phyloP scores from a whole-genome alignment of 805 yeast species.

The Wickerhamiella spandovensis region DNA sequence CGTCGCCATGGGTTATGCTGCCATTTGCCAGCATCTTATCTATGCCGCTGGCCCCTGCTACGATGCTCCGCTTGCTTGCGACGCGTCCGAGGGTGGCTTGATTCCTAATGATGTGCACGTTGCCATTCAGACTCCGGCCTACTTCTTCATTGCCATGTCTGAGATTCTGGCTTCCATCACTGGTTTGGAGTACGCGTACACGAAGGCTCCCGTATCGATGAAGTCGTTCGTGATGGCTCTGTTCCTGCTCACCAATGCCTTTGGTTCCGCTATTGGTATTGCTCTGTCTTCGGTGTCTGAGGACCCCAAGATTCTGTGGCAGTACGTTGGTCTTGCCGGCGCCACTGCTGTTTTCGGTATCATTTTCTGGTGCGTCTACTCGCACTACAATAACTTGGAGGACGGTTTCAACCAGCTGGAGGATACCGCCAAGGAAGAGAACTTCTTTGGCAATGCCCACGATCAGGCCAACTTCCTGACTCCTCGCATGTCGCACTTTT shows the following conservation, averaged over 20 bases:
- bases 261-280: slow-evolving; percentile 65
- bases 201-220: slow-evolving; percentile 64
- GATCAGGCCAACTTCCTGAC: neutral
- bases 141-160: slow-evolving; percentile 56
- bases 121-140: slow-evolving; percentile 62
- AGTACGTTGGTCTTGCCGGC: slow-evolving; percentile 48
- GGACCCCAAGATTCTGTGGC: slow-evolving; percentile 61
- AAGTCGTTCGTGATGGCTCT: slow-evolving; percentile 47
- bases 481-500: neutral
- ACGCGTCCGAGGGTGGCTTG: slow-evolving; percentile 22
- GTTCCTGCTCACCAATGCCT: slow-evolving; percentile 59
- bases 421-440: slow-evolving; percentile 28
- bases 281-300: slow-evolving; percentile 53
- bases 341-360: slow-evolving; percentile 48
- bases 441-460: neutral
- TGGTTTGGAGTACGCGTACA: slow-evolving; percentile 73
- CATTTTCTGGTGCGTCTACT: slow-evolving; percentile 48
- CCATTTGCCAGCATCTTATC: slow-evolving; percentile 57
- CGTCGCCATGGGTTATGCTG: slow-evolving; percentile 59
- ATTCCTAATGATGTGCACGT: slow-evolving; percentile 42
- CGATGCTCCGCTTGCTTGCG: slow-evolving; percentile 45
- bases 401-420: slow-evolving; percentile 35
- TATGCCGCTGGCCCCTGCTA: slow-evolving; percentile 66
- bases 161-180: slow-evolving; percentile 73
- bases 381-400: slow-evolving; percentile 40